phyloP scores from a whole-genome alignment of 1,284 basidiomycete genomes.

The Takashimella tepidaria region DNA sequence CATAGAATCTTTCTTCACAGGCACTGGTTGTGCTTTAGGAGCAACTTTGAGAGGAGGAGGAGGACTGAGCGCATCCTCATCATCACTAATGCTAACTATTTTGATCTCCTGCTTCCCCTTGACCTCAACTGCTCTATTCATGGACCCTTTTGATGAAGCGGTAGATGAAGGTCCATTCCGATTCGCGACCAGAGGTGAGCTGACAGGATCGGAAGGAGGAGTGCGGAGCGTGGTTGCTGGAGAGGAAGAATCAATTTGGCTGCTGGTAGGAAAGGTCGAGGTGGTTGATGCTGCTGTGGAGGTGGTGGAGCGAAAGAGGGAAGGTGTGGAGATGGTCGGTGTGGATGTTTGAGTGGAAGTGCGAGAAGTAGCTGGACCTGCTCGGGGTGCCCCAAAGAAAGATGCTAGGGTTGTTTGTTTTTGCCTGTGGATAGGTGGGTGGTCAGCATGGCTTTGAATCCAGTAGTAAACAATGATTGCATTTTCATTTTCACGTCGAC shows the following conservation, averaged over 20 bases:
- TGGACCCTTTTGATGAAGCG: too few species aligned
- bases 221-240: constrained; percentile 22
- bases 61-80: constrained; percentile 29
- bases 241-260: too few species aligned
- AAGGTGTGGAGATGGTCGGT: background rate
- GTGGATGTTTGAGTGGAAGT: constrained; percentile 10
- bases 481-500: too few species aligned
- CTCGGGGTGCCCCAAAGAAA: constrained; percentile 46
- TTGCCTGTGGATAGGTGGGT: constrained; percentile 7
- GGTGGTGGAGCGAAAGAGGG: constrained; percentile 1
- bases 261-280: too few species aligned
- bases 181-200: constrained; percentile 17
- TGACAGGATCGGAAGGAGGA: constrained; percentile 26
- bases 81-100: constrained; percentile 12
- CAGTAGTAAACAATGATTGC: background rate
- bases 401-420: constrained; percentile 47
- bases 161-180: background rate
- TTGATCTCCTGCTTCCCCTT: constrained; percentile 2
- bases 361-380: constrained; percentile 17
- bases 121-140: too few species aligned
- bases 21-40: background rate
- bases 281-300: constrained; percentile 13
- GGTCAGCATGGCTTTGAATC: background rate
- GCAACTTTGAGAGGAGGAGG: constrained; percentile 7
- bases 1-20: constrained; percentile 12